Evolutionary conservation across 2,329 filamentous ascomycete species (phyloP), one percentile per base, ranked within the genome.

Genomic region (Neopestalotiopsis rosae): DNA sequence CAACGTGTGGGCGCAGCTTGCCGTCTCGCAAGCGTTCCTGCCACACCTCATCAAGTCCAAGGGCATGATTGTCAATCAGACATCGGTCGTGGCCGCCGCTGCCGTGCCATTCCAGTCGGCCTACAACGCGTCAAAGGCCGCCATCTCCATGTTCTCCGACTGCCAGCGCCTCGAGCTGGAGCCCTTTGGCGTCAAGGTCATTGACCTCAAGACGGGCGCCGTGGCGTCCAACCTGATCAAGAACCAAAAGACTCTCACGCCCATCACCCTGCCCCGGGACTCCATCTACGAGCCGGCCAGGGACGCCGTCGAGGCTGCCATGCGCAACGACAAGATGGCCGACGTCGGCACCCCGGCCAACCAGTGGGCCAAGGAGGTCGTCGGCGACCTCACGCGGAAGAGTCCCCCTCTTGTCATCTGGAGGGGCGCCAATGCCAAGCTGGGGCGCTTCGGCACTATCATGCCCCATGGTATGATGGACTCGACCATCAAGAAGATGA

Each of bases 141-240:
- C 83, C 28, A 73, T 83, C 3, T 82, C 82, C 7, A 83, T 81
- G 5, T 70, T 87, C 6, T 82, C 82, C 3, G 84, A 86, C 67
- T 80, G 81, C 0, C 76, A 88, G 2, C 75, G 75, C 0, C 69
- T 75, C 0, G 87, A 88, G 75, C 75, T 88, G 1, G 73, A 72
- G 1, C 80, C 81, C 0, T 85, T 89, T 34, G 80, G 82, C 4
- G 81, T 88, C 52, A 71, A 77, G 1, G 81, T 83, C 1, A 72
- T 78, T 62, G 74, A 78, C 12, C 72, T 84, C 30, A 79, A 81
- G 62, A 82, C 82, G 2, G 82, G 82, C 0, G 76, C 69, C 58
- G 70, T 75, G 30, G 65, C 67, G n/a, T 69, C 72, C 12, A 71
- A 71, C 61, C 76, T 72, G 32, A 68, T 72, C 24, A 69, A 67